These are phyloP conservation scores for Nicotiana undulata DNA, from an alignment of 257 asterid species.

Conservation along the genomic window DNA sequence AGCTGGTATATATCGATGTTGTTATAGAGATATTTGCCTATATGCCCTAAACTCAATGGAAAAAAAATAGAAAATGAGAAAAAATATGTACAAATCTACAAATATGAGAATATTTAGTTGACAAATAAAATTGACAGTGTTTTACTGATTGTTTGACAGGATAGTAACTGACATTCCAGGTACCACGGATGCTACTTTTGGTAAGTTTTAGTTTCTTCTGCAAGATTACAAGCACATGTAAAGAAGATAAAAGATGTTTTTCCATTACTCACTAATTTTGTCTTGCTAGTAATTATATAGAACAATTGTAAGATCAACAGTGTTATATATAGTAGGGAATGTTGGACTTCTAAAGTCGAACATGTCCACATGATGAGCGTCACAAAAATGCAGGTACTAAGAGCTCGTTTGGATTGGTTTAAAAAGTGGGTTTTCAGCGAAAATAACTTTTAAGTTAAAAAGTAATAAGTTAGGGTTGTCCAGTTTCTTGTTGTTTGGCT, in stretches of 20 bases:
- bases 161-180: constrained; percentile 89
- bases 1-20: too few species aligned
- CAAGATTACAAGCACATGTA: background rate
- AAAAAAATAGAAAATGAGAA: too few species aligned
- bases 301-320: background rate
- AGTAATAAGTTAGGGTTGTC: too few species aligned
- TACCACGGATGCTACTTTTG: constrained; percentile 76
- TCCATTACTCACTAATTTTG: background rate
- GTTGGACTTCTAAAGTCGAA: background rate
- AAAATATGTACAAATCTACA: background rate
- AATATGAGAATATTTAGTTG: background rate
- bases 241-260: background rate
- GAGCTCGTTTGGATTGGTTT: background rate
- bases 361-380: background rate
- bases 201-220: constrained; percentile 30
- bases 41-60: too few species aligned
- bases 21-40: too few species aligned
- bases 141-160: constrained; percentile 16
- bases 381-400: background rate
- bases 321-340: background rate
- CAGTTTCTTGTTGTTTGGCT: too few species aligned
- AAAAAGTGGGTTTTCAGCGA: too few species aligned
- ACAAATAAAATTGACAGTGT: background rate
- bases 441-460: too few species aligned
- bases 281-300: background rate